Conservation (phyloP, 140 eudicot species). For the Ambrosia hybrid region DNA sequence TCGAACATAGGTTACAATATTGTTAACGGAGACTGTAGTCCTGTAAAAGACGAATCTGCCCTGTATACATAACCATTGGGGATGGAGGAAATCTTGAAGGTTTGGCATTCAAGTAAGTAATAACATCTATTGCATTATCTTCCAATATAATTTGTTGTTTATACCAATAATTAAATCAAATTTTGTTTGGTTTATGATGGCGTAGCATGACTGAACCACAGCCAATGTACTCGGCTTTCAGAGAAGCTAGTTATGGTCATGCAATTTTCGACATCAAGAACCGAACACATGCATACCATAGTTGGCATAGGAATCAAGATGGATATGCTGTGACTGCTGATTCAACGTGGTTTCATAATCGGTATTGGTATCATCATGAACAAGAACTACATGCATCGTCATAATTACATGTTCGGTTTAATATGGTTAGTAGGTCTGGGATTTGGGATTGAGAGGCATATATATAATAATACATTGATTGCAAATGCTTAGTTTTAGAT, state of each 20-base stretch:
- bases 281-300: constrained; percentile 69
- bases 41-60: constrained; percentile 59
- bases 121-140: constrained; percentile 6
- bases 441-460: neutral
- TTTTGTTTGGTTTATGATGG: constrained; percentile 5
- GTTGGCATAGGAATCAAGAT: constrained; percentile 89
- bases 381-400: constrained; percentile 31
- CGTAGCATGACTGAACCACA: constrained; percentile 72
- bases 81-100: constrained; percentile 89
- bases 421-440: constrained; percentile 3
- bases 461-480: neutral
- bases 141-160: neutral
- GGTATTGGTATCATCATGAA: constrained; percentile 53
- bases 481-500: constrained; percentile 8
- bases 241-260: constrained; percentile 87
- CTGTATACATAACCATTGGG: constrained; percentile 76
- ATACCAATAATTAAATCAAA: constrained; percentile 16
- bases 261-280: constrained; percentile 67
- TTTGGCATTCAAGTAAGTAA: constrained; percentile 53
- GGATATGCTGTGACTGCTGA: constrained; percentile 60
- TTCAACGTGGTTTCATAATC: constrained; percentile 56
- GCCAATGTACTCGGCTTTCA: constrained; percentile 73
- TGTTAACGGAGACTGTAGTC: constrained; percentile 52
- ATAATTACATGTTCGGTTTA: constrained; percentile 5
- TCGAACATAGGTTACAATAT: constrained; percentile 66